Base-by-base conservation (phyloP, 2,329 filamentous ascomycete genomes). In the Alternaria solani region DNA sequence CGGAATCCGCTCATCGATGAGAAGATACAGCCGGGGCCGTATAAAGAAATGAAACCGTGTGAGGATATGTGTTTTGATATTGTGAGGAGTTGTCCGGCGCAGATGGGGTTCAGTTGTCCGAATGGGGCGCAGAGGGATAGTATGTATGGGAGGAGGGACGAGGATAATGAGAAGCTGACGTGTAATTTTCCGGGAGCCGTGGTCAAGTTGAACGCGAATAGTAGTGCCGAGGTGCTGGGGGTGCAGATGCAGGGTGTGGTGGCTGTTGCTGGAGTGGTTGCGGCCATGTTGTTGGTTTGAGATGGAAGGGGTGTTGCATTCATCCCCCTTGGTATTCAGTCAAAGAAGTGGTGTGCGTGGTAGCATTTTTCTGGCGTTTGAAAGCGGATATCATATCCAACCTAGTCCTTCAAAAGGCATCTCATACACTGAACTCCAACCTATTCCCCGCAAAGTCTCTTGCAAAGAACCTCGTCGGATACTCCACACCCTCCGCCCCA, bases 21-120 rank as follows among this genome's bases (percentile, higher is more conserved):
- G 2, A 67, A 81, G 1, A 88, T 98, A 59, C 79, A 84, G 63
- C 94, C 95, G 0, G 95, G 95, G 0, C 95, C 95, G 0, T 98
- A 99, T 80, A 96, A 94, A 75, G 95, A 99, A 81, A 83, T 98
- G 20, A 81, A 97, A 8, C 95, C 95, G 0, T 98, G 94, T 72
- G 87, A 91, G 62, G 91, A 96, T 65, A 81, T 97, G 51, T 99
- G 95, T 81, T 95, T 93, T 75, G 87, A 90, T 55, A 84, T 99
- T 1, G 91, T 96, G 11, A 89, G 91, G 79, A 92, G 87, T 73
- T 99, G 95, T 79, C 94, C 95, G 0, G 85, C 93, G 0, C 79
- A 84, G 1, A 81, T 99, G 68, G 83, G 85, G 0, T 97, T 99
- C 70, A 80, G 76, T 1, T 99, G 95, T 79, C 94, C 95, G 1